Conservation (phyloP, 495 filamentous ascomycete genomes). For the Arthonia radiata region DNA sequence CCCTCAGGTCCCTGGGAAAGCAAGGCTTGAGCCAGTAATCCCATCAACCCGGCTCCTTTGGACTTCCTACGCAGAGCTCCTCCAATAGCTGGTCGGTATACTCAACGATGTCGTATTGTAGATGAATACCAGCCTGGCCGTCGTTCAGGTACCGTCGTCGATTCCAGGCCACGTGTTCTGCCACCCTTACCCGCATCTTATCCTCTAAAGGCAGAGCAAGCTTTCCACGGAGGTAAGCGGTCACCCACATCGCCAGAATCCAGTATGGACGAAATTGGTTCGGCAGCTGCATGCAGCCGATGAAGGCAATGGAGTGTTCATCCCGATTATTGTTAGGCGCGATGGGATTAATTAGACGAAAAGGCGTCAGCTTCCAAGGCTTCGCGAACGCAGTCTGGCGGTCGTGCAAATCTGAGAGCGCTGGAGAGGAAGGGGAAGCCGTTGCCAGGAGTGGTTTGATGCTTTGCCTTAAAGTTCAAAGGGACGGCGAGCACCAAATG, state of each 20-base stretch:
- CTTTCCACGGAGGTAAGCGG: constrained; percentile 17
- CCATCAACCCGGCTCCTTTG: too few species aligned
- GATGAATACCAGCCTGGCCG: constrained; percentile 14
- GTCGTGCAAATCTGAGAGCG: too few species aligned
- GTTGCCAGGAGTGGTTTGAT: constrained; percentile 14
- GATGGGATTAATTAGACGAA: constrained; percentile 16
- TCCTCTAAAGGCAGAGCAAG: neutral
- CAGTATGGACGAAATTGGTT: constrained; percentile 17
- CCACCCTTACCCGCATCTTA: constrained; percentile 1
- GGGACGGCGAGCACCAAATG: too few species aligned
- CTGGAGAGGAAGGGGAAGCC: constrained; percentile 9
- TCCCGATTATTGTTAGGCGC: constrained; percentile 13
- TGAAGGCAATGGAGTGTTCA: constrained; percentile 20
- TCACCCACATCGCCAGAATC: constrained; percentile 20
- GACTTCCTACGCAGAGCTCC: constrained; percentile 11
- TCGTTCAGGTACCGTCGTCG: constrained; percentile 2
- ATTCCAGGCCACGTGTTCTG: constrained; percentile 1
- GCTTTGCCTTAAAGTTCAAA: too few species aligned
- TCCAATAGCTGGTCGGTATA: constrained; percentile 13
- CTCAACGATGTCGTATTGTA: constrained; percentile 13
- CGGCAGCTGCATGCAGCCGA: constrained; percentile 12
- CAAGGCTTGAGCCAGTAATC: too few species aligned
- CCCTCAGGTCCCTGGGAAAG: too few species aligned
- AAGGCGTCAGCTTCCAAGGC: constrained; percentile 11
- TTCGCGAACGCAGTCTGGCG: too few species aligned